Evolutionary conservation across 2,329 filamentous ascomycete genomes (phyloP), one percentile per base, ranked within the genome.

Genomic region (Sarocladiaceae sp.): DNA sequence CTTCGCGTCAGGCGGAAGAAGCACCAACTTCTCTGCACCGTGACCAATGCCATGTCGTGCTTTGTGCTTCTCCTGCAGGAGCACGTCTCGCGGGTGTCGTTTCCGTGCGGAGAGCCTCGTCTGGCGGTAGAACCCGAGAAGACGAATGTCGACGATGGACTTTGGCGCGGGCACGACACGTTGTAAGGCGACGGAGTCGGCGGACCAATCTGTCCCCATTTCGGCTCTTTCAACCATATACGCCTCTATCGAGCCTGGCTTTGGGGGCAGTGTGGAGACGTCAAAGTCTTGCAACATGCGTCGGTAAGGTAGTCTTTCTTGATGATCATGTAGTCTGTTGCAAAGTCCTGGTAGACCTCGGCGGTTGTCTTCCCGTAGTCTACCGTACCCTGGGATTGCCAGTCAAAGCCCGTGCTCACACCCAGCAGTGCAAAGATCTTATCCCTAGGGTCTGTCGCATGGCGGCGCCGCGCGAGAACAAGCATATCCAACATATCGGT

Each of bases 401-500:
- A 51, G 17, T 51, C 50, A 25, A 51, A 51, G 12, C 50, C 50
- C 17, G 25, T 51, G 50, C 50, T 51, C 25, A 51, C 35, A 3
- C 50, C 50, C 2, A 51, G 36, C 8, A 51, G 31, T 13, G 50
- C 50, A n/a, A 51, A 51, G 6, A 51, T 29, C 20, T 51, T 51
- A 18, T 51, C 50, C 10, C 36, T 26, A 3, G 50, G 31, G n/a
- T 51, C 50, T 12, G 35, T 29, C 1, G 50, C 50, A 35, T 29
- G 11, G 36, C 36, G 50, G 2, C n/a, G 29, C 23, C 50, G 29
- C 17, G 50, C 50, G 10, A 39, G 36, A 8, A 42, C 50, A 22
- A 51, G 22, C 36, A 51, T 51, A 26, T 51, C 36, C 26, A 51
- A 25, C 36, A 51, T 51, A n/a, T 51, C 50, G 1, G 50, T 44